Evolutionary conservation across 208 protist genomes (phyloP).

Genomic region (Acanthamoeba sp.): DNA sequence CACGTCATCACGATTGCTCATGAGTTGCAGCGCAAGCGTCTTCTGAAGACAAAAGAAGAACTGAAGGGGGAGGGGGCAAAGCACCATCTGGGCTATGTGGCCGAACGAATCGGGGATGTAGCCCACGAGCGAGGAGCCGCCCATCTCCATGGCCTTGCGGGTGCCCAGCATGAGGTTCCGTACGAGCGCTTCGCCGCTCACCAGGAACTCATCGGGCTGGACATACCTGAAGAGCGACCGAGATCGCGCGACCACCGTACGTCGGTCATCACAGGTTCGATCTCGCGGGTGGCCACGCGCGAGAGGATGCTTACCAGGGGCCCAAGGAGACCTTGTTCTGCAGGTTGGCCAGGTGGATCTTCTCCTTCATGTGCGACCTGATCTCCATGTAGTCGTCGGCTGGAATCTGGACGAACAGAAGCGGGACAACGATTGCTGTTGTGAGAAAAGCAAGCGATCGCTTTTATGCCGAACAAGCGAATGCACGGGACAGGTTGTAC

Average conservation of each 20-base stretch:
- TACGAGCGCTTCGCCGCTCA: conserved; percentile 34
- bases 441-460: background rate
- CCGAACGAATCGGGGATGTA: conserved; percentile 70
- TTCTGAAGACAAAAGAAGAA: too few relatives aligned
- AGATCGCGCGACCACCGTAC: too few relatives aligned
- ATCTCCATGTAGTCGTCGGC: conserved; percentile 56
- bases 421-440: too few relatives aligned
- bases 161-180: conserved; percentile 54
- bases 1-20: too few relatives aligned
- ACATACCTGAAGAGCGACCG: conserved; percentile 36
- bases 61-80: background rate
- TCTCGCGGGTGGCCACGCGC: too few relatives aligned
- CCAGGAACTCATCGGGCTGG: conserved; percentile 66
- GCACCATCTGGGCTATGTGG: conserved; percentile 60
- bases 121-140: conserved; percentile 28
- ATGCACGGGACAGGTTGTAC: too few relatives aligned
- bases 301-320: background rate
- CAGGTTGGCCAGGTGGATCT: conserved; percentile 19
- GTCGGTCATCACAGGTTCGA: too few relatives aligned
- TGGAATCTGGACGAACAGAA: background rate
- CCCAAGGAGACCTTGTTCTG: conserved; percentile 54
- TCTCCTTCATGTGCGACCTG: conserved; percentile 13
- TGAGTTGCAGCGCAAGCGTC: too few relatives aligned
- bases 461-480: too few relatives aligned
- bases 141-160: conserved; percentile 3